Evolutionary conservation across 1,139 yeast genomes (phyloP).

Genomic region (Magnusiomyces tetraspermus): DNA sequence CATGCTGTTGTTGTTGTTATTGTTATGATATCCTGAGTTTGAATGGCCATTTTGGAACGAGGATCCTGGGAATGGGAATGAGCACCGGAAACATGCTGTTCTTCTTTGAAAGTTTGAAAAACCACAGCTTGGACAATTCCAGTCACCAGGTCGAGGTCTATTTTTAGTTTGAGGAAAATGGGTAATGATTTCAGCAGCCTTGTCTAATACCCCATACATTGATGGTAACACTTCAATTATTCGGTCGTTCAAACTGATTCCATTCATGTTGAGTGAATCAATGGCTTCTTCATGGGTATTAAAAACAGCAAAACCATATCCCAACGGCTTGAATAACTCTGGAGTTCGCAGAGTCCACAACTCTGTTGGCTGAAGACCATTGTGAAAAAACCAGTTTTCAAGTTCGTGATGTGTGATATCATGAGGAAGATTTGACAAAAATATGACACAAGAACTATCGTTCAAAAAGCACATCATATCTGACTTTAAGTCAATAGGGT

Average conservation of each 20-base stretch:
- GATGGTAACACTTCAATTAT: constrained; percentile 84
- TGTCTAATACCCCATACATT: constrained; percentile 62
- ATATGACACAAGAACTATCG: constrained; percentile 72
- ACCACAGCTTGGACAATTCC: constrained; percentile 96
- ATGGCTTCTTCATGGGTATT: constrained; percentile 78
- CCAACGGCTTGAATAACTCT: constrained; percentile 41
- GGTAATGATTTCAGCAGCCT: constrained; percentile 68
- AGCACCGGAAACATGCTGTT: constrained; percentile 88
- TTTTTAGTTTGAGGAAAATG: constrained; percentile 86
- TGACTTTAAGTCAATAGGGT: constrained; percentile 64
- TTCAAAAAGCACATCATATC: constrained; percentile 59
- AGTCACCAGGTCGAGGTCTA: constrained; percentile 92
- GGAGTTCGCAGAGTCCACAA: constrained; percentile 74
- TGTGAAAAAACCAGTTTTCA: constrained; percentile 85
- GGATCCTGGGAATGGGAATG: constrained; percentile 54
- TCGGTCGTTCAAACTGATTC: constrained; percentile 63
- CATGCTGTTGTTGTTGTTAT: constrained; percentile 1
- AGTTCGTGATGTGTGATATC: constrained; percentile 88
- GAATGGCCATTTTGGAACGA: not conserved
- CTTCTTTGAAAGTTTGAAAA: constrained; percentile 91
- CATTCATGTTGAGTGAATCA: constrained; percentile 65
- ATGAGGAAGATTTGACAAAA: constrained; percentile 63
- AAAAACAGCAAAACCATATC: constrained; percentile 78
- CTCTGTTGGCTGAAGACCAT: constrained; percentile 77
- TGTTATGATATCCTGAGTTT: not conserved